A percentile compares a stretch with the other conserved stretches of the same genome.
These are phyloP conservation scores for Chlamydomonas eustigma DNA, from an alignment of 139 green algal species.

Conservation along the genomic window DNA sequence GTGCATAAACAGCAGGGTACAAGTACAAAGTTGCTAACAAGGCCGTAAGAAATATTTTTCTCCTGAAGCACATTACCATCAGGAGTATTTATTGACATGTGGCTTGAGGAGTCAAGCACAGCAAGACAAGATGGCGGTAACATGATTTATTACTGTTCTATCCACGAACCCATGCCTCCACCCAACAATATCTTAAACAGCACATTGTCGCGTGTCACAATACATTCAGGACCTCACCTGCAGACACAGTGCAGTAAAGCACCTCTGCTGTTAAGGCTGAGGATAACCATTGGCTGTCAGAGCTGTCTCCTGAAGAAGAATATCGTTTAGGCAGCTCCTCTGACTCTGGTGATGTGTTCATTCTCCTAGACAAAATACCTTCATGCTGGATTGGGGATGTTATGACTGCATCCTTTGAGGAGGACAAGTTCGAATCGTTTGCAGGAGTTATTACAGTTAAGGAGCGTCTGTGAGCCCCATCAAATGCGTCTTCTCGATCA, in stretches of 20 bases:
- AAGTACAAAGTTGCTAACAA: neutral
- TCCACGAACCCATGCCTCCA: neutral
- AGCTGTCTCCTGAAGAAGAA: too few relatives aligned
- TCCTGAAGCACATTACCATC: neutral
- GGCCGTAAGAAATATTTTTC: too few relatives aligned
- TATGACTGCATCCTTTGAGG: too few relatives aligned
- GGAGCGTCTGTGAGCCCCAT: too few relatives aligned
- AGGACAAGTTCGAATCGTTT: too few relatives aligned
- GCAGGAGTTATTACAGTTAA: too few relatives aligned
- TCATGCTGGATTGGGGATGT: too few relatives aligned
- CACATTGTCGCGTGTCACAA: neutral
- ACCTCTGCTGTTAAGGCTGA: neutral
- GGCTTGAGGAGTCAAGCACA: too few relatives aligned
- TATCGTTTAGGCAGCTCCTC: too few relatives aligned
- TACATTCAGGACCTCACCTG: conserved; percentile 7
- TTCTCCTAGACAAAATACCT: too few relatives aligned
- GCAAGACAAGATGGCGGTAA: neutral
- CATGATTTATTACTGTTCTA: neutral
- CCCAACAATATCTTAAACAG: neutral
- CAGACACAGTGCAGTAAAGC: conserved; percentile 11
- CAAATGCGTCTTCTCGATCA: too few relatives aligned
- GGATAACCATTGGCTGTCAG: neutral
- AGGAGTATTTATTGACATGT: neutral
- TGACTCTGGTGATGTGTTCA: too few relatives aligned
- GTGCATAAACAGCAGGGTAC: neutral